A percentile compares a stretch with the other conserved stretches of the same genome.
Conservation (phyloP, 352 stramenopile genomes). For the Peronospora belbahrii region DNA sequence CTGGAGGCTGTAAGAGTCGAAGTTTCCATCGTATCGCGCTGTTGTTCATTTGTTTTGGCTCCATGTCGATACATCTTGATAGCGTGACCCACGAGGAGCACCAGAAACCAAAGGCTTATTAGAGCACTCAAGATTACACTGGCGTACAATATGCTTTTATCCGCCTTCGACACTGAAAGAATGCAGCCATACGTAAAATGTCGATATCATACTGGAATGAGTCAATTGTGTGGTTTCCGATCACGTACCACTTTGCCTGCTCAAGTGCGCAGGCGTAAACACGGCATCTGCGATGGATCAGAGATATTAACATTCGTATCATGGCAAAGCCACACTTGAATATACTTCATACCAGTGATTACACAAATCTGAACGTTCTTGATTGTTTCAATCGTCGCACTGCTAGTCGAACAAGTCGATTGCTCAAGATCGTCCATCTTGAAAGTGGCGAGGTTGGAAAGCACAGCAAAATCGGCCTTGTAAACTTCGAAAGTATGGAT, state of each 20-base stretch:
- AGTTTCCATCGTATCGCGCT: conserved; percentile 18
- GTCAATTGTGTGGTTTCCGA: neutral
- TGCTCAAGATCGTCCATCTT: conserved; percentile 25
- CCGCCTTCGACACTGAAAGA: conserved; percentile 9
- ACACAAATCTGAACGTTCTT: conserved; percentile 25
- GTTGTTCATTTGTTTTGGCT: conserved; percentile 5
- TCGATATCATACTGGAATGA: no score
- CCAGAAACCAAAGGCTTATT: conserved; percentile 32
- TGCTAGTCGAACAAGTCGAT: conserved; percentile 17
- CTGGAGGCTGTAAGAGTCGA: conserved; percentile 18
- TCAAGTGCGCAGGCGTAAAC: conserved; percentile 12
- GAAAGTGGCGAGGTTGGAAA: conserved; percentile 18
- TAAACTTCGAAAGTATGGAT: conserved; percentile 26
- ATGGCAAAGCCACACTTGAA: neutral
- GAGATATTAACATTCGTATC: neutral
- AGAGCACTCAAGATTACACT: conserved; percentile 26
- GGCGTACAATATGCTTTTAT: conserved; percentile 15
- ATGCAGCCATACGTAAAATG: no score
- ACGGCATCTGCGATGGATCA: conserved; percentile 7
- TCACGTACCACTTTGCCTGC: conserved; percentile 16
- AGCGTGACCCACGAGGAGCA: conserved; percentile 19
- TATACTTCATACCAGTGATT: conserved; percentile 17
- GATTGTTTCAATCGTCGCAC: conserved; percentile 18
- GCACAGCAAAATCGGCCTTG: conserved; percentile 15
- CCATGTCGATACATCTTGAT: conserved; percentile 6